Percentiles rank a stretch among this genome's conserved stretches.
These are phyloP conservation scores for Chytridium lagenaria DNA, from an alignment of 371 early-diverging fungal genomes.

Conservation along the genomic window DNA sequence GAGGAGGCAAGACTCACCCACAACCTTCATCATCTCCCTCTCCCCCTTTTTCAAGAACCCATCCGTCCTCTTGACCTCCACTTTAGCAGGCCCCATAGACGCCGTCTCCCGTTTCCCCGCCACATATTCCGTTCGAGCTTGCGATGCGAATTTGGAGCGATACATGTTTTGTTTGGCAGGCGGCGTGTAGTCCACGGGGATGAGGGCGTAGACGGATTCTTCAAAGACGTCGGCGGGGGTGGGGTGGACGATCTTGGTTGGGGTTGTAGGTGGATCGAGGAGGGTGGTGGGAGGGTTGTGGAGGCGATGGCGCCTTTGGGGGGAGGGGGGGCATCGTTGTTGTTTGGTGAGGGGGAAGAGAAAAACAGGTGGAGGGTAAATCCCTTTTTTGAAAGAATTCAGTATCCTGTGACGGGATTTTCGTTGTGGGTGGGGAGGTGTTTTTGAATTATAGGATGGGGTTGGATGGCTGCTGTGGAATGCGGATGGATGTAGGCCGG, in stretches of 20 bases:
- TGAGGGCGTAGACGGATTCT: constrained; percentile 56
- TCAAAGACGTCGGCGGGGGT: constrained; percentile 49
- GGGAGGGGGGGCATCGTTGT: too few species aligned
- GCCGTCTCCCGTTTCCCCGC: constrained; percentile 49
- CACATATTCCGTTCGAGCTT: constrained; percentile 49
- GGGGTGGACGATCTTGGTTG: constrained; percentile 36
- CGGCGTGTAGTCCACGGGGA: constrained; percentile 47
- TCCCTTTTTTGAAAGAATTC: too few species aligned
- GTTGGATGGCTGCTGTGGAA: too few species aligned
- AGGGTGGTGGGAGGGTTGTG: too few species aligned
- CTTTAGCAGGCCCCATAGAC: constrained; percentile 58
- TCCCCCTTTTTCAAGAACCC: constrained; percentile 55
- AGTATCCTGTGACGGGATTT: too few species aligned
- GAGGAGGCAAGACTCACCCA: constrained; percentile 1
- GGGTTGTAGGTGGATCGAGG: too few species aligned
- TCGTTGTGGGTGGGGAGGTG: too few species aligned
- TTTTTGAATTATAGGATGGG: too few species aligned
- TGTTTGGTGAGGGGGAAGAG: too few species aligned
- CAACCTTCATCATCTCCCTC: constrained; percentile 27
- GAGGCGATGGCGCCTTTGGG: too few species aligned
- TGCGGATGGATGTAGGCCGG: too few species aligned
- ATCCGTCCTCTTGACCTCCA: constrained; percentile 39
- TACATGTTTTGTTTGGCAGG: constrained; percentile 49
- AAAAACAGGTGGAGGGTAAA: too few species aligned
- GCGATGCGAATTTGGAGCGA: constrained; percentile 45